These are phyloP conservation scores for Syzygium aromaticum DNA, from an alignment of 345 rosid genomes.

Conservation along the genomic window DNA sequence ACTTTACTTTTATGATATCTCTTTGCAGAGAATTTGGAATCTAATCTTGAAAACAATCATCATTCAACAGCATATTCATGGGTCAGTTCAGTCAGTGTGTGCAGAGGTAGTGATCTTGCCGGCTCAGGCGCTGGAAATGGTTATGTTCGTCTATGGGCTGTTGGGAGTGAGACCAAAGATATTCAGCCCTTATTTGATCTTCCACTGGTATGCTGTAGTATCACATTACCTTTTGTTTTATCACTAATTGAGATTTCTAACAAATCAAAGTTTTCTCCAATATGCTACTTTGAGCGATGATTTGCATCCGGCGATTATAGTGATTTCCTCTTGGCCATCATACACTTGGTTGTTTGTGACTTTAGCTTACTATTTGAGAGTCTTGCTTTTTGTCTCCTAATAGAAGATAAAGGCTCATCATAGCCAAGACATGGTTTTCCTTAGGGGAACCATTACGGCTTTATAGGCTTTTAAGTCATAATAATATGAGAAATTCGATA, in stretches of 20 bases:
- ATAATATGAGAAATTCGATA: too few relatives aligned
- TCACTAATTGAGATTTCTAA: neutral
- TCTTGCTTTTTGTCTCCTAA: neutral
- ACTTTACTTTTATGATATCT: neutral
- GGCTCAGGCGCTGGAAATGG: conserved; percentile 99
- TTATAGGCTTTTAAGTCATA: too few relatives aligned
- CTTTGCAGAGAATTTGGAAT: conserved; percentile 39
- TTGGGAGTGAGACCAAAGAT: conserved; percentile 40
- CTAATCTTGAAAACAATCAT: conserved; percentile 10
- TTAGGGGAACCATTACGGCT: neutral
- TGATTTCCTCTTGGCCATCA: neutral
- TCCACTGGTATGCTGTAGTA: conserved; percentile 51
- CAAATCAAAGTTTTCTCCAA: neutral
- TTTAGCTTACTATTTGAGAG: neutral
- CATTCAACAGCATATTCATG: conserved; percentile 56
- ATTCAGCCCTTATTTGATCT: conserved; percentile 49
- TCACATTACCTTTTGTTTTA: neutral
- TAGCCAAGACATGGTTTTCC: neutral
- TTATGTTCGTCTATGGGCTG: conserved; percentile 60
- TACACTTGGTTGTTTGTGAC: neutral
- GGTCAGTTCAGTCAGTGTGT: conserved; percentile 70
- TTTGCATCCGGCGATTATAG: neutral
- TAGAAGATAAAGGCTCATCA: neutral
- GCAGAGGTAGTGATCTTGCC: conserved; percentile 90
- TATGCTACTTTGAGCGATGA: neutral